phyloP scores from a whole-genome alignment of 1,284 basidiomycete species.

The Cryptococcus sp. region DNA sequence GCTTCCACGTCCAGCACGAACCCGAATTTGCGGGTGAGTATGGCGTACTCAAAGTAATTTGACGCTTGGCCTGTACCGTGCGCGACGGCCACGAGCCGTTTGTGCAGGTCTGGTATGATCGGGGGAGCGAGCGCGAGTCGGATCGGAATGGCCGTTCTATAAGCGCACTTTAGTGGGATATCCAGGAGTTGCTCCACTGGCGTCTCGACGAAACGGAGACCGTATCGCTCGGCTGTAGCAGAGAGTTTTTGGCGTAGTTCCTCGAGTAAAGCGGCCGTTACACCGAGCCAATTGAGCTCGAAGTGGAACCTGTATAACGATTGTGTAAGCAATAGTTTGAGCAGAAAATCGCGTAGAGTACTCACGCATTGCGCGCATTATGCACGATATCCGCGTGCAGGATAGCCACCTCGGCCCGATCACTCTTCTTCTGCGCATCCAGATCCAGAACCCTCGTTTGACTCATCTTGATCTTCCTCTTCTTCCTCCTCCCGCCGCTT shows the following conservation, averaged over 20 bases:
- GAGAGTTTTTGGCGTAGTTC: slow-evolving; percentile 84
- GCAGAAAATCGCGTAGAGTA: slow-evolving; percentile 7
- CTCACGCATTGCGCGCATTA: slow-evolving; percentile 74
- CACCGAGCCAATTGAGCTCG: slow-evolving; percentile 96
- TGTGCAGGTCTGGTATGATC: slow-evolving; percentile 66
- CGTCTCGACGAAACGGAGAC: slow-evolving; percentile 88
- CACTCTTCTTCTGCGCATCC: slow-evolving; percentile 76
- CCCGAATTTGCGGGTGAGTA: slow-evolving; percentile 69
- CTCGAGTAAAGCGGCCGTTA: slow-evolving; percentile 93
- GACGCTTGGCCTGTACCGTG: slow-evolving; percentile 58
- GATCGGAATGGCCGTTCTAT: slow-evolving; percentile 83
- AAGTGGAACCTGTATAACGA: slow-evolving; percentile 69
- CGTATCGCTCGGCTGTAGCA: slow-evolving; percentile 82
- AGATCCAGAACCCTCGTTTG: slow-evolving; percentile 85
- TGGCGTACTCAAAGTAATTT: slow-evolving; percentile 77
- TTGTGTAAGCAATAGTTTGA: neutral
- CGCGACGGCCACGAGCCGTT: slow-evolving; percentile 62
- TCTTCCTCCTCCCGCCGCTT: slow-evolving; percentile 53
- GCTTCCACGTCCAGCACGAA: slow-evolving; percentile 89
- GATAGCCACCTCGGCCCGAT: slow-evolving; percentile 81
- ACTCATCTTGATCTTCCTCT: slow-evolving; percentile 70
- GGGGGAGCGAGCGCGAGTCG: slow-evolving; percentile 73
- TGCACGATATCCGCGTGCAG: slow-evolving; percentile 91
- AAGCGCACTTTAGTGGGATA: slow-evolving; percentile 76
- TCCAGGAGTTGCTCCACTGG: slow-evolving; percentile 83